Evolutionary conservation across 2,329 filamentous ascomycete genomes (phyloP).

Genomic region (Neonectria hederae): DNA sequence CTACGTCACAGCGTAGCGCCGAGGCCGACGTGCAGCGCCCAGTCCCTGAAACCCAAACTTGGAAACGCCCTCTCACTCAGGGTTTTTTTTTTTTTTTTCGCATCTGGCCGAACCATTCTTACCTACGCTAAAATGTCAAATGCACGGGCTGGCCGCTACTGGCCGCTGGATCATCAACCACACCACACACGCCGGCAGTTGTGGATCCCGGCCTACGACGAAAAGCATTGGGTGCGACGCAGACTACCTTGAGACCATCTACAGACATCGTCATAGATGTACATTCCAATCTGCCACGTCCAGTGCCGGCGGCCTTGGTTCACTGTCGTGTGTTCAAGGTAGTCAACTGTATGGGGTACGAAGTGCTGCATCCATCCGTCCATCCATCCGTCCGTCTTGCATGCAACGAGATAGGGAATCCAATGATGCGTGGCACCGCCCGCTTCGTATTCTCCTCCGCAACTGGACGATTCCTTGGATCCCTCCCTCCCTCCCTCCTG

Average conservation of each 20-base stretch:
- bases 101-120: slow-evolving; percentile 14
- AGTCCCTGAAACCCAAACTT: slow-evolving; percentile 38
- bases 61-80: slow-evolving; percentile 1
- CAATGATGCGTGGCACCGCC: slow-evolving; percentile 9
- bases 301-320: neutral
- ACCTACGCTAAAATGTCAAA: neutral
- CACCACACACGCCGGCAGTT: neutral
- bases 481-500: neutral
- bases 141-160: neutral
- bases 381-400: neutral
- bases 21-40: slow-evolving; percentile 28
- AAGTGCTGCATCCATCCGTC: neutral
- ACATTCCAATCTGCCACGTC: neutral
- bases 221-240: neutral
- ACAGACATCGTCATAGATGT: slow-evolving; percentile 9
- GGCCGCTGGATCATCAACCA: neutral
- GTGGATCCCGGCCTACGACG: neutral
- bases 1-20: slow-evolving; percentile 38
- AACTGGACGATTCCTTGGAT: neutral
- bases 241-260: slow-evolving; percentile 3
- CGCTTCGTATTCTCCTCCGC: neutral
- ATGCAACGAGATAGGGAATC: neutral
- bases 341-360: too few species aligned
- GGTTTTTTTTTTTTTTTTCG: slow-evolving; percentile 19
- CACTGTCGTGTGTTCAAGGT: neutral